Evolutionary conservation across 2,329 filamentous ascomycete genomes (phyloP), one percentile per base, ranked within the genome.

Genomic region (Fusarium sp.): DNA sequence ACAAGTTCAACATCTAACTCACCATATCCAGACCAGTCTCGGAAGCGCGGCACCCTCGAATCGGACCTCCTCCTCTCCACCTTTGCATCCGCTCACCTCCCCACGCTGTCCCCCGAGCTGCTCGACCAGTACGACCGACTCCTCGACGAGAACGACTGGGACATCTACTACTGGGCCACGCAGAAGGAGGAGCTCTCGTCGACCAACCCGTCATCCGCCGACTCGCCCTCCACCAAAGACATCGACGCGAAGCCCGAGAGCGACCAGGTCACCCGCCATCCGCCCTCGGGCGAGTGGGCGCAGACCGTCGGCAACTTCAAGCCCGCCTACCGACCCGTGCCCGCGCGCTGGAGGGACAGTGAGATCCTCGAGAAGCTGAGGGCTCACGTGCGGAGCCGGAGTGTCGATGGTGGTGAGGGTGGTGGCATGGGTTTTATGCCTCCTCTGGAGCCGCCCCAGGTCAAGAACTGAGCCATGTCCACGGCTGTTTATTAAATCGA

Each of bases 131-230:
- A 95, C 81, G 94, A 98, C 76, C 81, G 85, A 26, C 96, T 99
- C 81, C 88, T 99, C 53, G 95, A 99, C 78, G 95, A 99, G 80
- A 99, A 99, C 78, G 95, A 99, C 81, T 99, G 95, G 95, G 95
- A 99, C 76, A 97, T 99, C 61, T 99, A 99, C 83, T 99, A 99
- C 84, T 99, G 95, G 95, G 92, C 91, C 4, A 99, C 95, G 13
- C 95, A 99, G 78, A 88, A 92, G 69, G 76, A 77, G 64, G 68
- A 86, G 31, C 76, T 81, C 49, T 81, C 86, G 54, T 65, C 75
- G 50, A 75, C 79, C 64, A 70, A 75, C 70, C 73, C 75, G 43
- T 56, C 75, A 63, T 65, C 70, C 40, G 65, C 70, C 13, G 53
- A 59, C 22, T 63, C 59, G 22, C 46, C 59, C 13, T 53, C 59